Percentiles rank a stretch among this genome's conserved stretches.
phyloP scores from a whole-genome alignment of 768 basidiomycete species.

The Phanerodontia chrysosporium region DNA sequence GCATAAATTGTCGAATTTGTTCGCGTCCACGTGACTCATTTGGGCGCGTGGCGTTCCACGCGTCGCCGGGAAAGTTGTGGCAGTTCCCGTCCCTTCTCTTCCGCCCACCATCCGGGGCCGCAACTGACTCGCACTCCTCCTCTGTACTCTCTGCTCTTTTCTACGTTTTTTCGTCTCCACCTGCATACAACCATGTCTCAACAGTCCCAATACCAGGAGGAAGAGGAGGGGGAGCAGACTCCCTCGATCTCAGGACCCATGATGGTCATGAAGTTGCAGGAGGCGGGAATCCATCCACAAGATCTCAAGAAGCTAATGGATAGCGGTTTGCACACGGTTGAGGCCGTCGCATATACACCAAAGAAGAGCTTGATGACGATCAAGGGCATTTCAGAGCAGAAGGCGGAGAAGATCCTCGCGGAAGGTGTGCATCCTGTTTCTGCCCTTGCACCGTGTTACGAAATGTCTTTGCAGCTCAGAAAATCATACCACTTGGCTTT shows the following conservation, averaged over 20 bases:
- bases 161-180: not conserved
- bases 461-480: conserved; percentile 57
- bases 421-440: conserved; percentile 58
- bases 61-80: conserved; percentile 3
- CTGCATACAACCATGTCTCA: conserved; percentile 20
- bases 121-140: not conserved
- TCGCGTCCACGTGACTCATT: conserved; percentile 23
- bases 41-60: conserved; percentile 7
- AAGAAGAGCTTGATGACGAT: conserved; percentile 89
- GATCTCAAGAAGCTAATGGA: conserved; percentile 95
- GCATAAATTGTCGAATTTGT: not conserved
- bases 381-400: conserved; percentile 95
- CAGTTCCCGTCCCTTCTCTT: not conserved
- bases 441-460: not conserved
- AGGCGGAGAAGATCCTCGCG: conserved; percentile 91
- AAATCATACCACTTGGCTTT: conserved; percentile 96
- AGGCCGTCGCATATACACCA: conserved; percentile 93
- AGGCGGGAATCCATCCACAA: conserved; percentile 82
- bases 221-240: conserved; percentile 43
- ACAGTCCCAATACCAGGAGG: conserved; percentile 48
- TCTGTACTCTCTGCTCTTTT: not conserved
- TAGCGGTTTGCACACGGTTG: conserved; percentile 89
- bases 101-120: not conserved
- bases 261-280: conserved; percentile 79
- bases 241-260: conserved; percentile 72